These are phyloP conservation scores for Cadophora sp. DNA, from an alignment of 2,329 filamentous ascomycete genomes.

Conservation along the genomic window DNA sequence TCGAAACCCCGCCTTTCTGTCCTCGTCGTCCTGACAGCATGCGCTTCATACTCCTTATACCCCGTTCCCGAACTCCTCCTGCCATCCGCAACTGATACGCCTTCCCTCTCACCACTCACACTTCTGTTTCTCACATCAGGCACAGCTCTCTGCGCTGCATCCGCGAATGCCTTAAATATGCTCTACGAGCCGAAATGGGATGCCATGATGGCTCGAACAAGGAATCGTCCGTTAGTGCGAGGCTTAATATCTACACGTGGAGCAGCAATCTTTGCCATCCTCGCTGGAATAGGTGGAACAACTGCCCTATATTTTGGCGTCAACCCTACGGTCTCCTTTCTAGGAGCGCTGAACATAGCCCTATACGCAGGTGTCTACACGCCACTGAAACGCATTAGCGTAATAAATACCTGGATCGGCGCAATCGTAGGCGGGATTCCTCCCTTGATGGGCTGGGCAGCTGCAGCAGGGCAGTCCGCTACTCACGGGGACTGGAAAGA, in stretches of 20 bases:
- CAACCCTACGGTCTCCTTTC: slow-evolving; percentile 88
- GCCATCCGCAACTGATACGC: slow-evolving; percentile 67
- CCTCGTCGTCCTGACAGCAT: slow-evolving; percentile 88
- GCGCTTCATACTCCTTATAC: slow-evolving; percentile 90
- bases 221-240: slow-evolving; percentile 87
- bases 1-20: slow-evolving; percentile 95
- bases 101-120: slow-evolving; percentile 88
- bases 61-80: slow-evolving; percentile 87
- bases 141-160: slow-evolving; percentile 87
- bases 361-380: slow-evolving; percentile 95
- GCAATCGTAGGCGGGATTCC: slow-evolving; percentile 93
- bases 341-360: slow-evolving; percentile 84
- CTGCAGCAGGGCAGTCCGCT: slow-evolving; percentile 87
- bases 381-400: slow-evolving; percentile 85
- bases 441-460: slow-evolving; percentile 97
- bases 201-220: slow-evolving; percentile 90
- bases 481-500: slow-evolving; percentile 79
- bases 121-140: slow-evolving; percentile 90
- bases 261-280: slow-evolving; percentile 80
- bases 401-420: slow-evolving; percentile 93
- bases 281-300: slow-evolving; percentile 72
- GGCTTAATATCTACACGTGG: slow-evolving; percentile 74
- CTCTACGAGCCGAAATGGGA: slow-evolving; percentile 91
- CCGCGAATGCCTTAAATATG: slow-evolving; percentile 97
- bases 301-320: slow-evolving; percentile 85